Evolutionary conservation across 2,329 filamentous ascomycete genomes (phyloP).

Genomic region (Huntiella abstrusa): DNA sequence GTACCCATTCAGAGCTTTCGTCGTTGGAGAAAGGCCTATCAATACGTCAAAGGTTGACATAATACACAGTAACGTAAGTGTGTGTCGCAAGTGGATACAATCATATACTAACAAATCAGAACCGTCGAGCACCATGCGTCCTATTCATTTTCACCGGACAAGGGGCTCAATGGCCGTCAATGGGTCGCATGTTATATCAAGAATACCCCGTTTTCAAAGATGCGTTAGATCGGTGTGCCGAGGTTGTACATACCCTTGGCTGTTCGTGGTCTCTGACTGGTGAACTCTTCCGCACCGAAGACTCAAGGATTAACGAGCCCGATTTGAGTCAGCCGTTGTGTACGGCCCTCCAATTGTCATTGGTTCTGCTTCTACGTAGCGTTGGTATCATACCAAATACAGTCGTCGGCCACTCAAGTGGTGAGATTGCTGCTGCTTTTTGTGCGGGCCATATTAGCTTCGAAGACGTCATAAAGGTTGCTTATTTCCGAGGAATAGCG

Average conservation of each 20-base stretch:
- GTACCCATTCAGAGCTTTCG: no score
- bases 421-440: conserved; percentile 23
- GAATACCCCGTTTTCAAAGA: conserved; percentile 12
- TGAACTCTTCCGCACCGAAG: not conserved
- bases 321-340: conserved; percentile 22
- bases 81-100: no score
- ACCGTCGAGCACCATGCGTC: not conserved
- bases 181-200: conserved; percentile 18
- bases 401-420: conserved; percentile 21
- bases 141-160: conserved; percentile 21
- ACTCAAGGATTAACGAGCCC: conserved; percentile 11
- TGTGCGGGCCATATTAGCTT: conserved; percentile 13
- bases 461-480: conserved; percentile 16
- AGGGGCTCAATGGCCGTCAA: conserved; percentile 20
- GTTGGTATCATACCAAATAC: conserved; percentile 16
- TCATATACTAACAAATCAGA: no score
- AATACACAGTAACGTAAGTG: no score
- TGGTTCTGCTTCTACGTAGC: conserved; percentile 19
- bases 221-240: conserved; percentile 9
- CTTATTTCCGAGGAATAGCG: conserved; percentile 18
- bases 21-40: no score
- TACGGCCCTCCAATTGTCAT: conserved; percentile 25
- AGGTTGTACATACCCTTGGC: not conserved
- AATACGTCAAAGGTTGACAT: no score
- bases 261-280: not conserved